Evolutionary conservation across 192 early-diverging fungal species (phyloP), one percentile per base, ranked within the genome.

Genomic region (Coemansia sp.): DNA sequence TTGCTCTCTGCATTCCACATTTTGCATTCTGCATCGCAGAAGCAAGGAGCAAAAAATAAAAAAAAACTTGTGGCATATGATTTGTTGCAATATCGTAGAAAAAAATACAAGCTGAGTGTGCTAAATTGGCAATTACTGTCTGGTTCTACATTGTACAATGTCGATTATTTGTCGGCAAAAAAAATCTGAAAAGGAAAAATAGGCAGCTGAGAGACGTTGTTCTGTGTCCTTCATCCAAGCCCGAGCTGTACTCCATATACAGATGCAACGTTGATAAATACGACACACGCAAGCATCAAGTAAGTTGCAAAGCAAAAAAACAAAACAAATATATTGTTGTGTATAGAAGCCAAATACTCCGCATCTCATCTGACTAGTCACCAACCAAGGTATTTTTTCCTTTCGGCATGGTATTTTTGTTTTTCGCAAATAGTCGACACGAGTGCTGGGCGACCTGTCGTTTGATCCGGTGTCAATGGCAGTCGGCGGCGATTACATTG

Each of bases 121-220:
- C 51, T 54, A 54, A 54, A 54, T 54, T 54, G 20, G 51, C 51
- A 54, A 54, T 54, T 54, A n/a, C 48, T 60, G 48, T 11, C 16
- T 32, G 18, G 6, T 55, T 30, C 54, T 36, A 10, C 22, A 34
- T 17, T n/a, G 7, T 38, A 54, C 48, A 40, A 45, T 50, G 49
- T 51, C 16, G 45, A 30, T 60, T 61, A 71, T 8, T 36, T 36
- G 34, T 36, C 34, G 34, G 34, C 34, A 36, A 36, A 36, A 36
- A 36, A 36, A 36, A n/a, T n/a, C n/a, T n/a, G 34, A 36, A 36
- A 36, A 36, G n/a, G n/a, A 36, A 36, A 36, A 36, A 34, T 82
- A 94, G 93, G 93, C 96, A 98, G 77, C 83, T 98, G 48, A 86
- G 95, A 31, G 95, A 98, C 72, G 87, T 96, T 28, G 79, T 98